Base-by-base conservation (phyloP, 495 filamentous ascomycete genomes). In the Tuber microsphaerosporum region DNA sequence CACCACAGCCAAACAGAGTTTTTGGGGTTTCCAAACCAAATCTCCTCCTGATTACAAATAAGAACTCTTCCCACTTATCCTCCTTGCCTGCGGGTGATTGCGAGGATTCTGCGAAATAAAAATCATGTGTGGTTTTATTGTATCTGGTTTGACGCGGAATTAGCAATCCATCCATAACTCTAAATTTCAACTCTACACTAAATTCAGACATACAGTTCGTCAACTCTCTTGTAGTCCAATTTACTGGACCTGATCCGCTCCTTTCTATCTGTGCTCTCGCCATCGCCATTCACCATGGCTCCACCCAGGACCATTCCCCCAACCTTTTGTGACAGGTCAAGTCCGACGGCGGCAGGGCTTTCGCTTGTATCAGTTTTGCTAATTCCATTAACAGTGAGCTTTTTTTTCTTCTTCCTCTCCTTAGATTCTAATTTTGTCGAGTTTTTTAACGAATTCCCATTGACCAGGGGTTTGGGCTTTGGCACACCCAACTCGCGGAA, bases 61-160 rank as follows among this genome's bases (percentile, higher is more conserved):
- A 78, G 69, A 75, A 82, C 39, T 82, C 81, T 46, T 82, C 81
- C 81, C 81, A 82, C 68, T 76, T 78, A 44, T 82, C 81, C 3
- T 82, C 81, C 39, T 78, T 82, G 37, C 71, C 71, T 31, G 79
- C 71, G 37, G 71, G 69, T 22, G 75, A 75, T 65, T 73, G 61
- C 26, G 77, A 68, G 12, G 77, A 81, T 74, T 82, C 81, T 14
- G 80, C 75, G 69, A 82, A 77, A 70, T 82, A 82, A 72, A 81
- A 82, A 72, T 82, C 81, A 44, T 82, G 80, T 17, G 76, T 82
- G 22, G 46, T 45, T 44, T 82, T 82, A 41, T 82, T 82, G 61
- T 82, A 82, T 70, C 78, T 81, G 56, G 51, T 65, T 22, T 39
- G 45, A 31, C 34, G 34, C 41, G 48, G 26, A 73, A 72, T 51